phyloP scores from a whole-genome alignment of 495 filamentous ascomycete genomes.

The Filosporella fistucella region DNA sequence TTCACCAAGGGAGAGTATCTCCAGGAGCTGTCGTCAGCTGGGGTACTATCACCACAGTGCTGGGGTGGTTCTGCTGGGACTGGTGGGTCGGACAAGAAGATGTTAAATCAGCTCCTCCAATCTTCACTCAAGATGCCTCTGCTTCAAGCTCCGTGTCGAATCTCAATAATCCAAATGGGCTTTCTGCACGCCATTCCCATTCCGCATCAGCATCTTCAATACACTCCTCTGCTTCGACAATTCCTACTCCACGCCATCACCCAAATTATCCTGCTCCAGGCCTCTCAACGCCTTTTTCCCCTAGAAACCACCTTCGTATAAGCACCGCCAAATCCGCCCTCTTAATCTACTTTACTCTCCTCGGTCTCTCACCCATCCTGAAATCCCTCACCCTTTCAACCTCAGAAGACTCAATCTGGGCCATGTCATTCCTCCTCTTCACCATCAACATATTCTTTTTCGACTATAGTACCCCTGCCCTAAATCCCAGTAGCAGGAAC shows the following conservation, averaged over 20 bases:
- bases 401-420: constrained; percentile 90
- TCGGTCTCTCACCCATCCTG: constrained; percentile 88
- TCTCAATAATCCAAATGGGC: constrained; percentile 24
- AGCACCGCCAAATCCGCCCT: constrained; percentile 73
- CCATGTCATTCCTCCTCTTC: constrained; percentile 87
- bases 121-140: constrained; percentile 23
- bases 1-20: constrained; percentile 77
- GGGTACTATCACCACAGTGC: constrained; percentile 74
- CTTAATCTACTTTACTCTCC: constrained; percentile 85
- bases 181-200: constrained; percentile 25
- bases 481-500: constrained; percentile 24
- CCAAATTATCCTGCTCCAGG: constrained; percentile 12
- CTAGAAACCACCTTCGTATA: constrained; percentile 61
- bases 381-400: constrained; percentile 92
- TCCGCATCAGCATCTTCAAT: constrained; percentile 25
- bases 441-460: constrained; percentile 96
- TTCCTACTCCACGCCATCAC: constrained; percentile 22
- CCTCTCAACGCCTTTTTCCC: constrained; percentile 38
- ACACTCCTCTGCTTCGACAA: constrained; percentile 12
- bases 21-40: constrained; percentile 83
- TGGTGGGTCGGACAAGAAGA: constrained; percentile 70
- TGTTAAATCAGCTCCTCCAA: constrained; percentile 24
- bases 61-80: constrained; percentile 92
- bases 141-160: constrained; percentile 39
- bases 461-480: constrained; percentile 66